Conservation (phyloP, 2,329 filamentous ascomycete genomes). For the Ascochyta koolunga region DNA sequence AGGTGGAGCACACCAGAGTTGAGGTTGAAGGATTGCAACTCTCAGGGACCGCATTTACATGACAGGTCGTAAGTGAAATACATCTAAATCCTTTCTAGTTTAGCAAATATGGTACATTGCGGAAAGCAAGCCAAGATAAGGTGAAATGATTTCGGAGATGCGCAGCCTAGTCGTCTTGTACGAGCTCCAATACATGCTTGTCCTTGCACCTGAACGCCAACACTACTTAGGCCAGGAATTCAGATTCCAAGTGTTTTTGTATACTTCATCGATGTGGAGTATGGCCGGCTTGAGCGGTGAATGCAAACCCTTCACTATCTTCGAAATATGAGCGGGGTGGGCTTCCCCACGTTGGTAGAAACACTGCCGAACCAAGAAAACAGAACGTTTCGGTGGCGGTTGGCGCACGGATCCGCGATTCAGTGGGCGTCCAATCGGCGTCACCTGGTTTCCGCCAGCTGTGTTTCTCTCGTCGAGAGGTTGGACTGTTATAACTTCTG, state of each 20-base stretch:
- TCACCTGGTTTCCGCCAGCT: constrained; percentile 7
- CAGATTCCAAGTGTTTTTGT: too few relatives aligned
- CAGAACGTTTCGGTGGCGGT: neutral
- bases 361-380: constrained; percentile 7
- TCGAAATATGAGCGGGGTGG: neutral
- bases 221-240: too few relatives aligned
- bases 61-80: too few relatives aligned
- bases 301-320: neutral
- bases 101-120: too few relatives aligned
- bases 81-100: too few relatives aligned
- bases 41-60: too few relatives aligned
- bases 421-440: constrained; percentile 13
- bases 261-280: neutral
- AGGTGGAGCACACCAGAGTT: too few relatives aligned
- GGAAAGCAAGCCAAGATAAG: neutral
- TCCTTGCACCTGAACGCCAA: neutral
- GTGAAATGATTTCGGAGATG: neutral
- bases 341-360: constrained; percentile 2
- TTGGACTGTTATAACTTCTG: neutral
- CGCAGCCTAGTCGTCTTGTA: neutral
- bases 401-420: constrained; percentile 6
- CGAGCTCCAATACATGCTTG: neutral
- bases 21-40: too few relatives aligned
- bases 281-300: neutral
- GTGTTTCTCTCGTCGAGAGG: neutral